Evolutionary conservation across 2,329 filamentous ascomycete genomes (phyloP), one percentile per base, ranked within the genome.

Genomic region (Pseudocercospora fuligena): DNA sequence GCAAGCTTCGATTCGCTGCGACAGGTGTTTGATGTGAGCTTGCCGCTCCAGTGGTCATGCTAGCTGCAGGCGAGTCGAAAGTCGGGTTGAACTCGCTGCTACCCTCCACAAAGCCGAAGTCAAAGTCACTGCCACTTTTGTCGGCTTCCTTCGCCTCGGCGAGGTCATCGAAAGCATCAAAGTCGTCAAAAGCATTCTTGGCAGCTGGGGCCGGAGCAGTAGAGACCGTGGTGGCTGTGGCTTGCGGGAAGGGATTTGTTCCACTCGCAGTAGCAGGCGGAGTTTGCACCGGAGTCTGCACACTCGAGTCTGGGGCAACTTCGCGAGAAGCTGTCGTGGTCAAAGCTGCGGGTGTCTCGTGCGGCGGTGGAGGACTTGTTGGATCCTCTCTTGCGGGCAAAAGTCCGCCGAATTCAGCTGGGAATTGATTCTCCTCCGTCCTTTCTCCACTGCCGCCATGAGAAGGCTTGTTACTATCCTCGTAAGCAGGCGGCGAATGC

Each of bases 151-250:
- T 92, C 53, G 92, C 92, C 74, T 96, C 92, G 66, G 92, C 89
- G 16, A 96, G 86, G 63, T 92, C 92, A 73, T 92, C 91, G 72
- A 95, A 95, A 49, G 93, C 92, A 59, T 93, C 92, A 67, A 93
- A 88, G 60, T 93, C 91, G 63, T 86, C 84, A 76, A 93, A 92
- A 1, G 87, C 84, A 23, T 85, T 80, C 70, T 83, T 83, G 16
- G 65, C 8, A n/a, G 78, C 73, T 1, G 81, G 75, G 66, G 68
- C 40, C 25, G 58, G 49, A 27, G 65, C 54, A 12, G 16, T 25
- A 23, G 56, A 36, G 19, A 33, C 31, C 11, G 56, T 43, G 31
- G n/a, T 33, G n/a, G 12, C 53, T 31, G 51, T 56, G 31, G 29
- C 33, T 19, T 60, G 63, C 36, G 65, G 57, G 31, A 60, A 63